Percentiles rank a stretch among this genome's conserved stretches.
Conservation (phyloP, 345 rosid species). For the Cochlearia excelsa region DNA sequence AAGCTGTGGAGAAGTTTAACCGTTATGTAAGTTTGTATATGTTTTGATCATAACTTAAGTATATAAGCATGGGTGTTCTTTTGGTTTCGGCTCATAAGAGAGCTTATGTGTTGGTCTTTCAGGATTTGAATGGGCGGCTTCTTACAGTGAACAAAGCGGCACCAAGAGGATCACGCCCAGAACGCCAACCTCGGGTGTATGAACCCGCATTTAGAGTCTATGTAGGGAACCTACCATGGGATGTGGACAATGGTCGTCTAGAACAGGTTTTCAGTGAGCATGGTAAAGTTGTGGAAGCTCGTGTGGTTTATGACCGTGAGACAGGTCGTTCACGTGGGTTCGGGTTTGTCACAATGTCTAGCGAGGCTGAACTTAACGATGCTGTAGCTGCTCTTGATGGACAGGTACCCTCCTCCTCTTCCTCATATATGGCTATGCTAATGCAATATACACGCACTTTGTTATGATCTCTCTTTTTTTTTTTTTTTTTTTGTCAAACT, state of each 20-base stretch:
- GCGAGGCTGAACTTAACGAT: constrained; percentile 69
- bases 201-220: constrained; percentile 58
- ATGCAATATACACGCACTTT: background rate
- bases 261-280: constrained; percentile 85
- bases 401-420: constrained; percentile 47
- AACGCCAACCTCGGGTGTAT: constrained; percentile 54
- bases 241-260: constrained; percentile 63
- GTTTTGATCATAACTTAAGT: constrained; percentile 1
- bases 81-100: background rate
- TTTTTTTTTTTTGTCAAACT: too few relatives aligned
- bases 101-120: constrained; percentile 22
- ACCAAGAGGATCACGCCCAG: constrained; percentile 71
- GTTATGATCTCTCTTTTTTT: constrained; percentile 2
- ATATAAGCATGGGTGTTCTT: background rate
- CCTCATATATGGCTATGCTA: constrained; percentile 2
- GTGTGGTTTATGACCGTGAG: constrained; percentile 78
- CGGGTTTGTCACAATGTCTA: constrained; percentile 84
- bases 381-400: constrained; percentile 95
- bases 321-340: constrained; percentile 95
- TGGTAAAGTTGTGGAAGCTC: constrained; percentile 79
- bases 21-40: constrained; percentile 58
- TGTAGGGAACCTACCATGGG: constrained; percentile 91
- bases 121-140: constrained; percentile 75
- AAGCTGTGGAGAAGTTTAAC: constrained; percentile 62
- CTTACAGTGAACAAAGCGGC: constrained; percentile 85